Evolutionary conservation across 2,329 filamentous ascomycete genomes (phyloP).

Genomic region (Diatrype stigma): DNA sequence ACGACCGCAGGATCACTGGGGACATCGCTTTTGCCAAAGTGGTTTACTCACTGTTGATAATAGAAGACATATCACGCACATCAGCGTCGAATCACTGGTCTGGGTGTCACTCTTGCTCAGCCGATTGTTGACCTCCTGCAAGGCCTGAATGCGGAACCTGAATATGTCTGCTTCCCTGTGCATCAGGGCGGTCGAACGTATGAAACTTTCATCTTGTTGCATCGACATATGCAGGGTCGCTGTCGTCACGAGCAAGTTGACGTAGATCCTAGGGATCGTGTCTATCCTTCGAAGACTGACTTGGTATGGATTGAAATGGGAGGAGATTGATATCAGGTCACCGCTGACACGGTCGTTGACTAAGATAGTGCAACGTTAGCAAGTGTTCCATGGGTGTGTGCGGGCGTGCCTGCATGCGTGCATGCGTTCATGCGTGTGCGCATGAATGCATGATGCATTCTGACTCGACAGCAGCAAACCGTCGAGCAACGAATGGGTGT

Average conservation of each 20-base stretch:
- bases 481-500: too few species aligned
- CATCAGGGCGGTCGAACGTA: conserved; percentile 1
- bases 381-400: too few species aligned
- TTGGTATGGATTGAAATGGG: conserved; percentile 13
- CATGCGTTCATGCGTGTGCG: too few species aligned
- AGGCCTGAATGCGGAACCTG: conserved; percentile 8
- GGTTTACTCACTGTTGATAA: conserved; percentile 9
- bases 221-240: conserved; percentile 10
- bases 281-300: conserved; percentile 6
- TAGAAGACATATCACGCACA: conserved; percentile 15
- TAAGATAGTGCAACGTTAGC: neutral
- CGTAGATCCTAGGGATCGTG: conserved; percentile 10
- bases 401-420: neutral
- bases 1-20: neutral
- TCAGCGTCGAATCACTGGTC: conserved; percentile 13
- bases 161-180: conserved; percentile 9
- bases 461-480: too few species aligned
- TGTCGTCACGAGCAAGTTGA: conserved; percentile 9
- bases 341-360: conserved; percentile 11
- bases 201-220: conserved; percentile 5
- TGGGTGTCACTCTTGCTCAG: conserved; percentile 9
- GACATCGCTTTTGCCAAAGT: too few species aligned
- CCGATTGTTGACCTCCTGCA: conserved; percentile 10
- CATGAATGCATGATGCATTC: too few species aligned
- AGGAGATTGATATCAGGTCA: conserved; percentile 8